Conservation (phyloP, 148 eudicot genomes). For the Polygonum aviculare region DNA sequence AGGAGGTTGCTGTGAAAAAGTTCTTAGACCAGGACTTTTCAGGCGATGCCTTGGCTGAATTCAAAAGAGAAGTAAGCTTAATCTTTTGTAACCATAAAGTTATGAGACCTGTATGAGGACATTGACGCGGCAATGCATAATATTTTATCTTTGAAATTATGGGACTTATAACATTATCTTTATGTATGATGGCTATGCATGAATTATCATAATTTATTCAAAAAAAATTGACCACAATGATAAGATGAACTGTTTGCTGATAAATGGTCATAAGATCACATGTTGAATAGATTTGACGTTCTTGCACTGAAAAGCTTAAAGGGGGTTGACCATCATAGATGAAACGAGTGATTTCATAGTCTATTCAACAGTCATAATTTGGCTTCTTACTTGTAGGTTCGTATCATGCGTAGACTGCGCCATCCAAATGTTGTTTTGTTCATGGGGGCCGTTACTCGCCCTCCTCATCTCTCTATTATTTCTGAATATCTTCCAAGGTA, state of each 20-base stretch:
- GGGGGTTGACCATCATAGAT: not conserved
- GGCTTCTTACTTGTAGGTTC: slow-evolving; percentile 43
- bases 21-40: slow-evolving; percentile 99
- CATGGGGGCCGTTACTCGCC: slow-evolving; percentile 99
- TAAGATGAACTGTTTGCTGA: not conserved
- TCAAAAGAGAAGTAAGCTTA: slow-evolving; percentile 79
- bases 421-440: slow-evolving; percentile 95
- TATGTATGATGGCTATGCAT: not conserved
- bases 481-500: slow-evolving; percentile 97
- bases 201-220: not conserved
- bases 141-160: not conserved
- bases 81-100: slow-evolving; percentile 1
- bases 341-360: not conserved
- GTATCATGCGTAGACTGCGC: slow-evolving; percentile 94
- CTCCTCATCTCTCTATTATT: slow-evolving; percentile 90
- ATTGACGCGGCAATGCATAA: not conserved
- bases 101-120: not conserved
- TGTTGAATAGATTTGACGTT: not conserved
- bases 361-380: not conserved
- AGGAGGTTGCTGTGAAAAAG: slow-evolving; percentile 99
- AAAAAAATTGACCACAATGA: not conserved
- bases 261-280: not conserved
- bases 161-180: not conserved
- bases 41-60: slow-evolving; percentile 95
- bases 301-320: not conserved